These are phyloP conservation scores for Paecilomyces sp. DNA, from an alignment of 2,329 filamentous ascomycete genomes.

Conservation along the genomic window DNA sequence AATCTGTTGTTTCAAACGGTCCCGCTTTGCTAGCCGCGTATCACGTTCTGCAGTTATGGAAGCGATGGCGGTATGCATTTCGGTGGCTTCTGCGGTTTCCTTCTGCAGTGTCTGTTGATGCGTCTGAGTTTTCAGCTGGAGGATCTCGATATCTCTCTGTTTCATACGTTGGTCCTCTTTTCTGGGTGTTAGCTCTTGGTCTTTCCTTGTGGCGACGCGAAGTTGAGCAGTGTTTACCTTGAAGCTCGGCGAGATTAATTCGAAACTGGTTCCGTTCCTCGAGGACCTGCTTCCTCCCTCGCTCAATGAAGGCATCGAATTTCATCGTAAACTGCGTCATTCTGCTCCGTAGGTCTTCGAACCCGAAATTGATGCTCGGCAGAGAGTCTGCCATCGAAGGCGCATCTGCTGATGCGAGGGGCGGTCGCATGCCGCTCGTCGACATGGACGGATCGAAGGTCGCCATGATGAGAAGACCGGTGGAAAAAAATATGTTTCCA, in stretches of 20 bases:
- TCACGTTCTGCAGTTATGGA: constrained; percentile 50
- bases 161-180: constrained; percentile 87
- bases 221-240: constrained; percentile 52
- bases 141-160: constrained; percentile 77
- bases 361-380: constrained; percentile 88
- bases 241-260: constrained; percentile 79
- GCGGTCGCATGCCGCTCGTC: constrained; percentile 46
- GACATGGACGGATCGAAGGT: constrained; percentile 52
- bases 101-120: constrained; percentile 52
- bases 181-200: background rate
- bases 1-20: constrained; percentile 51
- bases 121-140: constrained; percentile 48
- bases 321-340: constrained; percentile 87
- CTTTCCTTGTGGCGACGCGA: background rate
- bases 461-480: background rate
- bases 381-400: constrained; percentile 61
- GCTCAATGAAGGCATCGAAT: constrained; percentile 92
- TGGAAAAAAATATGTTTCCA: background rate
- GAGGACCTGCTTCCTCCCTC: constrained; percentile 77
- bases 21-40: constrained; percentile 47
- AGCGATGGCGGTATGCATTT: constrained; percentile 56
- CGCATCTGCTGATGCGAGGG: constrained; percentile 44
- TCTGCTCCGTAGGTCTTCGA: constrained; percentile 88
- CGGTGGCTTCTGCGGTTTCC: constrained; percentile 54
- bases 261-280: constrained; percentile 93